Base-by-base conservation (phyloP, 176 grass and related monocot species). In the Chrysopogon serrulatus region DNA sequence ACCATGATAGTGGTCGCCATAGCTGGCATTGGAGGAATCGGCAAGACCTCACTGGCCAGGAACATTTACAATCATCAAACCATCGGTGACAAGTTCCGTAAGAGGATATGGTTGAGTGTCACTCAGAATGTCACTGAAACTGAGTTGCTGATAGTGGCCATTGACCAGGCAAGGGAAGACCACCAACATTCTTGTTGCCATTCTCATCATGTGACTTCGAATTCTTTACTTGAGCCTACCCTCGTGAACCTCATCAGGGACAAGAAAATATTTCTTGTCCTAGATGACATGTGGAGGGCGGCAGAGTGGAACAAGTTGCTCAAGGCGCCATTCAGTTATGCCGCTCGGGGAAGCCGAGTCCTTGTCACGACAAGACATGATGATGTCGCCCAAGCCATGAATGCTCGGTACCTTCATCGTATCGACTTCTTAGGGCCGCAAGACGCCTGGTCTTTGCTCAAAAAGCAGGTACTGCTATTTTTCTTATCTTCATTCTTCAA, bases 281-380 rank as follows among this genome's bases (percentile, higher is more conserved):
- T 87, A 37, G 86, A 87, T 77, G 86, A 87, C 9, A 8, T 87
- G 6, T 87, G 86, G 86, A 76, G 30, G 27, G 39, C 63, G 10
- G 26, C 65, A 14, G 39, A 17, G 32, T 87, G 85, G 78, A 11
- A 76, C 24, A 2, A 79, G 1, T 10, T 81, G 6, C 17, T 82
- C 6, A 56, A 48, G 9, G 71, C 39, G 4, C 54, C 54, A 0
- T 18, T 67, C 39, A 66, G 0, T 14, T 10, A 51, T 2, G 77
- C n/a, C 10, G 34, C 85, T 26, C 30, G 5, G 0, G 68, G 77
- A 1, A 64, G 48, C 30, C 69, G 32, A 49, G n/a, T 87, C 11
- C 40, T 87, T 5, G 19, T 87, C 27, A 87, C 85, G 1, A 87
- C 78, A 9, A 74, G 83, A 70, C 12, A 79, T n/a, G 63, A 48